Conservation (phyloP, 2,329 filamentous ascomycete species). For the Coniochaeta sp. region DNA sequence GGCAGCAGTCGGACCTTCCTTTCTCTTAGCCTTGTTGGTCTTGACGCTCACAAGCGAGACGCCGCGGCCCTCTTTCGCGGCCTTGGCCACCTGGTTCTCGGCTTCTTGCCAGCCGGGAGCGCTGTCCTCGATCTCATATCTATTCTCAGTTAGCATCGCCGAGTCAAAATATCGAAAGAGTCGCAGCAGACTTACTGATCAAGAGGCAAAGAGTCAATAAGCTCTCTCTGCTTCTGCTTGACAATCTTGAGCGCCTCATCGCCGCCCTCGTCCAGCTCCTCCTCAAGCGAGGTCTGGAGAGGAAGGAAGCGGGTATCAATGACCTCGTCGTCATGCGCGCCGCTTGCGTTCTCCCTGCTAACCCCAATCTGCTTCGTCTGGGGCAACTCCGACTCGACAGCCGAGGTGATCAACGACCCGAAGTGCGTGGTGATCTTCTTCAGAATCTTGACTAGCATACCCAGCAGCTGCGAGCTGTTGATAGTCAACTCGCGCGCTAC, state of each 20-base stretch:
- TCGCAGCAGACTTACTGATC: conserved; percentile 57
- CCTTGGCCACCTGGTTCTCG: conserved; percentile 65
- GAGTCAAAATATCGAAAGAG: neutral
- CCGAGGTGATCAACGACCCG: conserved; percentile 63
- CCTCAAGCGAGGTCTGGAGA: conserved; percentile 62
- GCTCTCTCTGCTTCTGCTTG: conserved; percentile 71
- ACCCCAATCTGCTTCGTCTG: conserved; percentile 48
- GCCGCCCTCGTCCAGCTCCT: conserved; percentile 78
- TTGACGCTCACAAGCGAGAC: conserved; percentile 73
- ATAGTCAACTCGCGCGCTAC: conserved; percentile 73
- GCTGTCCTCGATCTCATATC: conserved; percentile 59
- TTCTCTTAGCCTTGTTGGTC: conserved; percentile 68
- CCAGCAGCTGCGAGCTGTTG: conserved; percentile 70
- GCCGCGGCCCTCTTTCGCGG: conserved; percentile 45
- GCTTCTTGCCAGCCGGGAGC: conserved; percentile 58
- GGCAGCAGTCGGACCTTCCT: conserved; percentile 52
- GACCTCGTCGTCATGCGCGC: conserved; percentile 62
- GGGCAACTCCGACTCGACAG: conserved; percentile 61
- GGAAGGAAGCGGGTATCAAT: conserved; percentile 61
- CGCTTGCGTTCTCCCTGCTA: conserved; percentile 50
- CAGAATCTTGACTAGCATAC: conserved; percentile 96
- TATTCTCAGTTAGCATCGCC: conserved; percentile 19
- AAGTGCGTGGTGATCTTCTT: conserved; percentile 81
- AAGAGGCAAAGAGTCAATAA: conserved; percentile 85
- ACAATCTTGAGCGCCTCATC: conserved; percentile 66